Percentiles rank a stretch among this genome's conserved stretches.
phyloP scores from a whole-genome alignment of 2,329 filamentous ascomycete genomes.

The Penicillium crustosum region DNA sequence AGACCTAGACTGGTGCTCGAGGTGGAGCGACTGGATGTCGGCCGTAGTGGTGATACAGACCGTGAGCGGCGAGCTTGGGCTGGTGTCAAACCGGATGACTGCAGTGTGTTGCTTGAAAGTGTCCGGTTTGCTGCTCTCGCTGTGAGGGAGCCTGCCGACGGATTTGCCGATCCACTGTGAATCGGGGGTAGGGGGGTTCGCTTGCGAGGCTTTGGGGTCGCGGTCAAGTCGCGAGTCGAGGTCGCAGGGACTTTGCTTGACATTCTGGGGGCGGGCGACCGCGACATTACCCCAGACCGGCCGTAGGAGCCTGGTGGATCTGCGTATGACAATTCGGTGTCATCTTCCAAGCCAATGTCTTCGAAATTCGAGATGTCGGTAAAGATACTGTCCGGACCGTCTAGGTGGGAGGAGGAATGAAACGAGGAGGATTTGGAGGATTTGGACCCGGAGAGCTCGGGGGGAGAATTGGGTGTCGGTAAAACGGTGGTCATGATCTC shows the following conservation, averaged over 20 bases:
- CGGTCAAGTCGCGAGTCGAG: slow-evolving; percentile 38
- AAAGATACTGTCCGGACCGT: slow-evolving; percentile 65
- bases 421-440: slow-evolving; percentile 90
- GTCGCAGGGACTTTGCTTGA: slow-evolving; percentile 29
- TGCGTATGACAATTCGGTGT: slow-evolving; percentile 47
- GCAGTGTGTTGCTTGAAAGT: slow-evolving; percentile 20
- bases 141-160: slow-evolving; percentile 27
- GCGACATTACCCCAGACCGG: slow-evolving; percentile 26
- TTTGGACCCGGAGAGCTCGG: slow-evolving; percentile 79
- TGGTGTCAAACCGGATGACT: slow-evolving; percentile 30
- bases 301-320: slow-evolving; percentile 31
- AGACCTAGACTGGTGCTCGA: slow-evolving; percentile 31
- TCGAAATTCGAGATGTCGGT: slow-evolving; percentile 83
- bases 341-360: slow-evolving; percentile 83
- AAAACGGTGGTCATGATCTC: slow-evolving; percentile 46
- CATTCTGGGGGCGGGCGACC: slow-evolving; percentile 29
- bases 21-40: slow-evolving; percentile 25
- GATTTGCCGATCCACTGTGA: slow-evolving; percentile 29
- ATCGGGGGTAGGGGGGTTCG: slow-evolving; percentile 26
- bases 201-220: slow-evolving; percentile 27
- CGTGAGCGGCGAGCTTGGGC: slow-evolving; percentile 33
- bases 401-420: slow-evolving; percentile 71
- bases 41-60: slow-evolving; percentile 32
- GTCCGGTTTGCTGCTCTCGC: slow-evolving; percentile 26
- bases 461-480: slow-evolving; percentile 65